These are phyloP conservation scores for Phytophthora constricta DNA, from an alignment of 352 stramenopile species.

Conservation along the genomic window DNA sequence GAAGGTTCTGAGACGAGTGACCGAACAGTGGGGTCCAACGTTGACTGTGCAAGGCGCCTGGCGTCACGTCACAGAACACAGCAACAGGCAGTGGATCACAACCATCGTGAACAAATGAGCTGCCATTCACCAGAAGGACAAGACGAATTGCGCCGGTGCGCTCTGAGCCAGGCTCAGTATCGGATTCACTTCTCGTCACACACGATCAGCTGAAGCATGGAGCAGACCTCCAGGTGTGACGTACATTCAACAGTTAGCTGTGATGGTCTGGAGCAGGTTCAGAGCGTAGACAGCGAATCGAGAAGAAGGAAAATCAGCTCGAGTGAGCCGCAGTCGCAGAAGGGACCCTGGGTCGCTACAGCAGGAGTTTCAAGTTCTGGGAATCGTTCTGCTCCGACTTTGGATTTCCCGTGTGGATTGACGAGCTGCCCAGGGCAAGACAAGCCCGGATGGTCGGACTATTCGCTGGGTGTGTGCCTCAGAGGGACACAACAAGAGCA, in stretches of 20 bases:
- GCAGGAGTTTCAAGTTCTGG: slow-evolving; percentile 21
- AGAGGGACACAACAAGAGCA: slow-evolving; percentile 29
- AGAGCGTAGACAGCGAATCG: neutral
- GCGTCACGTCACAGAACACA: slow-evolving; percentile 14
- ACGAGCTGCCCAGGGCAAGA: slow-evolving; percentile 26
- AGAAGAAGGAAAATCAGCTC: neutral
- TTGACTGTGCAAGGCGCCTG: neutral
- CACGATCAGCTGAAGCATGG: slow-evolving; percentile 11
- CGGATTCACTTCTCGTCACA: slow-evolving; percentile 7
- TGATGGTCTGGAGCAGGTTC: neutral
- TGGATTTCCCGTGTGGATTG: slow-evolving; percentile 28
- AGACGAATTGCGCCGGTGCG: slow-evolving; percentile 1
- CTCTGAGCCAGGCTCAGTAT: slow-evolving; percentile 23
- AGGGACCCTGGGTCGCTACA: slow-evolving; percentile 6
- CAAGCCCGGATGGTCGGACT: slow-evolving; percentile 31
- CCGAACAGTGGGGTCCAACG: neutral
- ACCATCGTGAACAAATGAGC: slow-evolving; percentile 15
- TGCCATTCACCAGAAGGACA: slow-evolving; percentile 1
- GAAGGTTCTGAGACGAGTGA: neutral
- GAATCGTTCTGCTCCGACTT: slow-evolving; percentile 19
- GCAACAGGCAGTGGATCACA: slow-evolving; percentile 1
- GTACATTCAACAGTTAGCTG: neutral
- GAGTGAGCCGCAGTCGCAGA: neutral
- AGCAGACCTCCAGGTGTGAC: slow-evolving; percentile 8
- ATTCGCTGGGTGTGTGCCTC: slow-evolving; percentile 25